These are phyloP conservation scores for Kwoniella mangroviensis DNA, from an alignment of 768 basidiomycete genomes.

Conservation along the genomic window DNA sequence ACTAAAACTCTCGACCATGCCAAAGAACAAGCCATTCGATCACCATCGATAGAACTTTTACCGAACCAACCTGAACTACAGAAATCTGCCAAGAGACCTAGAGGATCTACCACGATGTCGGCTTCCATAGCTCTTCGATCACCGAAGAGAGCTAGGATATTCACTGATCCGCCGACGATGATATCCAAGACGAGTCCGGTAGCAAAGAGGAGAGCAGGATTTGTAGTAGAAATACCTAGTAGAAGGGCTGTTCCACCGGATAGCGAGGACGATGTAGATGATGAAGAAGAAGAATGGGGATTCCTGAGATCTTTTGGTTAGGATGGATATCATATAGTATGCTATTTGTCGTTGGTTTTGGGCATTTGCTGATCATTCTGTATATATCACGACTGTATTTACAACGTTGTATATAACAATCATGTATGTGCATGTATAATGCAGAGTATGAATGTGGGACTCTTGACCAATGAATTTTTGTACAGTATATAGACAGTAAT, in stretches of 20 bases:
- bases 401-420: background rate
- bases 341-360: background rate
- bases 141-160: conserved; percentile 2
- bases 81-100: background rate
- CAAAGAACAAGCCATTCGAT: background rate
- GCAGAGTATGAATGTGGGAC: background rate
- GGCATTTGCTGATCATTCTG: background rate
- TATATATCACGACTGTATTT: background rate
- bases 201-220: conserved; percentile 10
- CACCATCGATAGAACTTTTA: background rate
- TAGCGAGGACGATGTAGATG: conserved; percentile 3
- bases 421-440: no score
- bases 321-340: background rate
- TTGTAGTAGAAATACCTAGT: conserved; percentile 18
- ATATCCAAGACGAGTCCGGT: background rate
- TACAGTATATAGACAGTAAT: background rate
- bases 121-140: background rate
- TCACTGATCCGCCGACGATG: background rate
- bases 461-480: background rate
- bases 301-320: conserved; percentile 23
- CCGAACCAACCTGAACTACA: background rate
- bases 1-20: background rate
- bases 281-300: conserved; percentile 27
- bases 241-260: background rate
- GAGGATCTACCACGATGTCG: background rate